Base-by-base conservation (phyloP, 305 asterid species). In the Stenogyne calaminthoides region DNA sequence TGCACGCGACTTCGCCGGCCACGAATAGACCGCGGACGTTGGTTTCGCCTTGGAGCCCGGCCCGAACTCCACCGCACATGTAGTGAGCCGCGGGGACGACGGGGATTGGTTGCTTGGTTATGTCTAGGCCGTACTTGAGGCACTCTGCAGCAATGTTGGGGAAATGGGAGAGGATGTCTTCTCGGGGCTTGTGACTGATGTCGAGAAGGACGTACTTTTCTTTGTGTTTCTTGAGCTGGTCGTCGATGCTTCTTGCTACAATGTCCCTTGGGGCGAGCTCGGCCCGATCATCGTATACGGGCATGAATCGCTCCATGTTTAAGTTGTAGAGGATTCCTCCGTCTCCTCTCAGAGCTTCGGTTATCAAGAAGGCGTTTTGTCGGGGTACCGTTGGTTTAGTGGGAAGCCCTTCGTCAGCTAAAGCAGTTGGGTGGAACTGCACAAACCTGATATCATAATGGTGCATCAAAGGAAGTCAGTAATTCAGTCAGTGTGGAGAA, bases 21-120 rank as follows among this genome's bases (percentile, higher is more conserved):
- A 95, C 95, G 7, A 79, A 95, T 67, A 95, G 96, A 12, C 99
- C 97, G 22, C 11, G 69, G 18, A 95, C 96, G 15, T 95, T 89
- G 1, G 99, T 95, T 75, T 92, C 98, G 16, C 98, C 98, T 12
- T 88, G 83, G 16, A 93, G 97, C n/a, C 97, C 97, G 0, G 99
- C 99, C 3, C 97, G 93, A 20, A 95, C 97, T 37, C 99, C 98
- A 4, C 99, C 98, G 9, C 99, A 95, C 98, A 95, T 95, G 91
- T 95, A 95, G 65, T 93, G 99, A 32, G 99, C 98, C 0, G 98
- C 98, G 1, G 98, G 98, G 65, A 95, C 96, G 9, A 95, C 97
- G 0, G 98, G 99, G 74, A 95, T 95, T 0, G 97, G 97, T 57
- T 88, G 87, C 11, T 44, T 75, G 52, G 97, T 95, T 36, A 95